Evolutionary conservation across 1,139 yeast species (phyloP), one percentile per base, ranked within the genome.

Genomic region (Taphrina populina): DNA sequence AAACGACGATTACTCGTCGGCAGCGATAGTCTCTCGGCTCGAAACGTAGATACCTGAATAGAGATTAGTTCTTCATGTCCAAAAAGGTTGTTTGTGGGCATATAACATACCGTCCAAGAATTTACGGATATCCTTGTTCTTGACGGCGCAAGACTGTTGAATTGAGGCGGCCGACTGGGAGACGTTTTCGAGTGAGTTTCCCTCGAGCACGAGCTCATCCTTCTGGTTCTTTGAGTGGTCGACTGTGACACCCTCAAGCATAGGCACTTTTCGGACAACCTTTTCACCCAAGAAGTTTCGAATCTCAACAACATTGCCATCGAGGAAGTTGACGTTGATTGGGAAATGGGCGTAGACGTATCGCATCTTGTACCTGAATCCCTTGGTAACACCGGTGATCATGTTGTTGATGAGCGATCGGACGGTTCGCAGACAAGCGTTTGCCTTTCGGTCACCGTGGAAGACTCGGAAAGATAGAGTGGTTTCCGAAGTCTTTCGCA

Each of bases 41-140:
- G 97, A 90, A 71, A 92, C 98, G 77, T 92, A 92, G 80, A 92
- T 45, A 45, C n/a, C 45, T 27, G 23, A 15, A 24, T 15, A 13
- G 20, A 10, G 43, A 20, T 37, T 20, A 27, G 27, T 33, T 33
- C 17, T 11, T 13, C 8, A 10, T 1, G 17, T 10, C 11, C 10
- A 13, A 11, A 7, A 7, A 2, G 17, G 10, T 1, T 11, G 2
- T 11, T 8, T 2, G 15, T n/a, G 36, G 1, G 17, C 17, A 37
- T 27, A 19, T 37, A 37, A 24, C 15, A 33, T 90, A 88, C 98
- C 98, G 78, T 92, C 98, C 83, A 92, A 85, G 70, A 72, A 92
- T 84, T 92, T 92, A 81, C 98, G 88, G 90, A 94, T 92, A 92
- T 94, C 99, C 90, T 94, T 94, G 95, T 92, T 92, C 83, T 96